phyloP scores from a whole-genome alignment of 352 stramenopile species.

The Phytopythium oedochilum region DNA sequence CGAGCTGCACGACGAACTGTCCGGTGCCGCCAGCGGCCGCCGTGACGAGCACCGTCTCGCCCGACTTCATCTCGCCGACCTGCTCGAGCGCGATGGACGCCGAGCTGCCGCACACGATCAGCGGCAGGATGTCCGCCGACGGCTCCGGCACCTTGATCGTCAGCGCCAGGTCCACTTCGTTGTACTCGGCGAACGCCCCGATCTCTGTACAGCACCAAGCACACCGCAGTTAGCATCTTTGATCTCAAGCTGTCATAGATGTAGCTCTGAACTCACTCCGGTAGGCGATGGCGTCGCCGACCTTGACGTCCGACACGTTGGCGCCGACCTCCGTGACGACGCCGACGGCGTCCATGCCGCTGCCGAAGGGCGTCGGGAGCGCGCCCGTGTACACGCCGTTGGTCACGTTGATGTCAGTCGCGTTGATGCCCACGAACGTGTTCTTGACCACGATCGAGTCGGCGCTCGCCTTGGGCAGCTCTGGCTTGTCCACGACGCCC shows the following conservation, averaged over 20 bases:
- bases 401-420: slow-evolving; percentile 53
- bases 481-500: slow-evolving; percentile 21
- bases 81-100: slow-evolving; percentile 32
- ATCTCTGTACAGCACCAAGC: slow-evolving; percentile 10
- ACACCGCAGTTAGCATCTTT: too few relatives aligned
- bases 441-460: slow-evolving; percentile 35
- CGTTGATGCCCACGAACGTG: slow-evolving; percentile 42
- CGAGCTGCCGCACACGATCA: slow-evolving; percentile 33
- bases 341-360: slow-evolving; percentile 35
- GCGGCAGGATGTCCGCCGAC: slow-evolving; percentile 18
- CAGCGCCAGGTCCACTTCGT: slow-evolving; percentile 16
- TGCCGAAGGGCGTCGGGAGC: slow-evolving; percentile 39
- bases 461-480: slow-evolving; percentile 15
- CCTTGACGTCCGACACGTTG: slow-evolving; percentile 40
- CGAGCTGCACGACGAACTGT: slow-evolving; percentile 78
- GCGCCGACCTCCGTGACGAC: slow-evolving; percentile 31
- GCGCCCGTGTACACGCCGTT: slow-evolving; percentile 34
- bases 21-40: slow-evolving; percentile 58
- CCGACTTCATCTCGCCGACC: slow-evolving; percentile 23
- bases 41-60: slow-evolving; percentile 30
- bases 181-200: slow-evolving; percentile 44
- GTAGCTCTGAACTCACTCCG: slow-evolving; percentile 17
- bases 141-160: slow-evolving; percentile 21
- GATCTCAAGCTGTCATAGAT: too few relatives aligned
- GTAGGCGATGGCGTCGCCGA: slow-evolving; percentile 39